Evolutionary conservation across 352 stramenopile species (phyloP), one percentile per base, ranked within the genome.

Genomic region (Phytophthora fragariae): DNA sequence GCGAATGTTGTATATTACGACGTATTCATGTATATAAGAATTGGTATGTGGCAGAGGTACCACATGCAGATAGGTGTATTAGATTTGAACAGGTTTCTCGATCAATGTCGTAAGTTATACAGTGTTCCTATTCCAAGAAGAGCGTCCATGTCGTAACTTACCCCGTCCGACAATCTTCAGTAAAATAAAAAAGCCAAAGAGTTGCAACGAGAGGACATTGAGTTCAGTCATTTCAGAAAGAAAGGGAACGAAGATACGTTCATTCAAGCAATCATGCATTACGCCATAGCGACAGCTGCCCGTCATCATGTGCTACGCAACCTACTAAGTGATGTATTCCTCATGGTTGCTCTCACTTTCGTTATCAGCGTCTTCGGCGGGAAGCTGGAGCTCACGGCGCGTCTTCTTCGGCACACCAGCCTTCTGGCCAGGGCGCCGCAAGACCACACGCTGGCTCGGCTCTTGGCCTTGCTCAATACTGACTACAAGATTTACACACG

Each of bases 371-470:
- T 10, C 59, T 35, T 33, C 46, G 6, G n/a, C 47, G 8, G 31
- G 27, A 33, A 65, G 47, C n/a, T 50, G n/a, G 8, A 67, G 60
- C 31, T 67, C 59, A 17, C 31, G 41, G 29, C 17, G 19, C 12
- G 65, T 75, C 66, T 72, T 68, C 61, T 74, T 73, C 19, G 65
- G 57, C 24, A 57, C 24, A 6, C 72, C 66, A 35, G 57, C 52
- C 9, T 57, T 12, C 19, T 59, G 14, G 1, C 50, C 52, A 2
- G 71, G 56, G 9, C 71, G 61, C 2, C 65, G 61, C n/a, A 78
- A 17, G 12, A 78, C 72, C 4, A 78, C 31, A 5, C 57, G 56
- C 11, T 57, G 6, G 15, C n/a, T n/a, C n/a, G n/a, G n/a, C n/a
- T n/a, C n/a, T n/a, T n/a, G n/a, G n/a, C n/a, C n/a, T n/a, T n/a